Percentiles rank a stretch among this genome's conserved stretches.
These are phyloP conservation scores for Trichoderma sp. DNA, from an alignment of 2,329 filamentous ascomycete genomes.

Conservation along the genomic window DNA sequence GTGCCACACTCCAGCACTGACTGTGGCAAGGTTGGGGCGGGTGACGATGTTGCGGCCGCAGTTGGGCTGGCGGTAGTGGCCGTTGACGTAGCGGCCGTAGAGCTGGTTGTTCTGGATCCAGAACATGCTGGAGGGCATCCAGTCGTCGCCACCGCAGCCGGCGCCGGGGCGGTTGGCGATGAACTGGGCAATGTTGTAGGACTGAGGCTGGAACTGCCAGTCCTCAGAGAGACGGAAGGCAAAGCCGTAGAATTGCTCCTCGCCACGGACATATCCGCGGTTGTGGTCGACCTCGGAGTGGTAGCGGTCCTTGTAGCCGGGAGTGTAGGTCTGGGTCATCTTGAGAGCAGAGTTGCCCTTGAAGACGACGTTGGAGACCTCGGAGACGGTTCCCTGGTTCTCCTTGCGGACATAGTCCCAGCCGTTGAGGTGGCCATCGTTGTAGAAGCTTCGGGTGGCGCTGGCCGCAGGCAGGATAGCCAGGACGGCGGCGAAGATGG, in stretches of 20 bases:
- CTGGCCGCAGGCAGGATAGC: conserved; percentile 30
- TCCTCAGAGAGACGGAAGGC: conserved; percentile 48
- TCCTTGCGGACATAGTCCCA: conserved; percentile 45
- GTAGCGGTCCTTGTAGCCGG: conserved; percentile 46
- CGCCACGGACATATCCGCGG: conserved; percentile 47
- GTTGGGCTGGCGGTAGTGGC: conserved; percentile 31
- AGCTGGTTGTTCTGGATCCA: conserved; percentile 48
- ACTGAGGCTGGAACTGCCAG: conserved; percentile 49
- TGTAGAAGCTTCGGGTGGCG: conserved; percentile 44
- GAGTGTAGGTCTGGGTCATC: conserved; percentile 47
- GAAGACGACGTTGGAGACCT: conserved; percentile 45
- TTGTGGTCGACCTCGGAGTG: conserved; percentile 50
- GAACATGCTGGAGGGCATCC: conserved; percentile 52
- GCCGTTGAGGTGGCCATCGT: conserved; percentile 42
- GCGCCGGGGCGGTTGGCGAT: conserved; percentile 50
- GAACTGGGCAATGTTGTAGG: conserved; percentile 53
- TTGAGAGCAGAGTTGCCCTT: conserved; percentile 43
- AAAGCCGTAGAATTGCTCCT: conserved; percentile 53
- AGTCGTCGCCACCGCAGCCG: conserved; percentile 45
- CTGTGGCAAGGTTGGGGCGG: conserved; percentile 37
- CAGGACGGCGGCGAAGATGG: conserved; percentile 23
- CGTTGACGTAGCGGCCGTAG: conserved; percentile 39
- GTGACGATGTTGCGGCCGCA: conserved; percentile 29
- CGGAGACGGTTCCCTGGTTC: conserved; percentile 43
- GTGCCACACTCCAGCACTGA: conserved; percentile 49